phyloP scores from a whole-genome alignment of 2,329 filamentous ascomycete genomes.

The Paraphoma sp. region DNA sequence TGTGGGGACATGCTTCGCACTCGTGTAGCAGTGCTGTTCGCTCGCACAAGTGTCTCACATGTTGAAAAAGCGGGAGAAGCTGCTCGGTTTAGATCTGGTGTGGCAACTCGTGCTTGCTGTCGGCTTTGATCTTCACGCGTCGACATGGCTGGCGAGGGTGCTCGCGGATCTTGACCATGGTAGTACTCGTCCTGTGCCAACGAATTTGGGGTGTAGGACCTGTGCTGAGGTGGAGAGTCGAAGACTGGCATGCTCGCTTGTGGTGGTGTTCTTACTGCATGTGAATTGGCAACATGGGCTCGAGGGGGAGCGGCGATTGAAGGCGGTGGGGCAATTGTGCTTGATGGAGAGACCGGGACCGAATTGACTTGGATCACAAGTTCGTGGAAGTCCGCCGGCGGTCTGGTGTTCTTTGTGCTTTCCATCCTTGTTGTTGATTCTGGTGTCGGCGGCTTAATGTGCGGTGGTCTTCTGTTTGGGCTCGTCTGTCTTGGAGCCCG shows the following conservation, averaged over 20 bases:
- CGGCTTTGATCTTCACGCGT: constrained; percentile 16
- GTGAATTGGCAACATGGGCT: constrained; percentile 34
- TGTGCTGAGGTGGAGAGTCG: constrained; percentile 29
- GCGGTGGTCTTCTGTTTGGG: constrained; percentile 34
- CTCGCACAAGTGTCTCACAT: constrained; percentile 45
- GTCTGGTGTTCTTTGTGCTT: constrained; percentile 37
- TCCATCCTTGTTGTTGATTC: constrained; percentile 41
- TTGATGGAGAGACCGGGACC: constrained; percentile 42
- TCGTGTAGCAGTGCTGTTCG: constrained; percentile 44
- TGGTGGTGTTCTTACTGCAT: constrained; percentile 27
- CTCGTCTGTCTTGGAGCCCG: constrained; percentile 42
- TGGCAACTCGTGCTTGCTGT: constrained; percentile 22
- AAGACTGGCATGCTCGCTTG: constrained; percentile 28
- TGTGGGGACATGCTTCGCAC: constrained; percentile 36
- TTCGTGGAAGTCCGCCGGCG: constrained; percentile 46
- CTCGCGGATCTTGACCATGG: constrained; percentile 24
- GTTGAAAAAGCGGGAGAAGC: constrained; percentile 46
- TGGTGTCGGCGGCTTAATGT: constrained; percentile 36
- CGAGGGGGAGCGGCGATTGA: constrained; percentile 32
- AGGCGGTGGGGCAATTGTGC: constrained; percentile 27
- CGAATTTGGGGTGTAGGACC: constrained; percentile 25
- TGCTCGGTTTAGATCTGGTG: constrained; percentile 39
- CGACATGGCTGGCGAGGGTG: constrained; percentile 26
- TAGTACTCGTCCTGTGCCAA: constrained; percentile 24
- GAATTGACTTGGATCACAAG: constrained; percentile 50